Evolutionary conservation across 345 rosid genomes (phyloP).

Genomic region (Eucalyptus lansdowneana): DNA sequence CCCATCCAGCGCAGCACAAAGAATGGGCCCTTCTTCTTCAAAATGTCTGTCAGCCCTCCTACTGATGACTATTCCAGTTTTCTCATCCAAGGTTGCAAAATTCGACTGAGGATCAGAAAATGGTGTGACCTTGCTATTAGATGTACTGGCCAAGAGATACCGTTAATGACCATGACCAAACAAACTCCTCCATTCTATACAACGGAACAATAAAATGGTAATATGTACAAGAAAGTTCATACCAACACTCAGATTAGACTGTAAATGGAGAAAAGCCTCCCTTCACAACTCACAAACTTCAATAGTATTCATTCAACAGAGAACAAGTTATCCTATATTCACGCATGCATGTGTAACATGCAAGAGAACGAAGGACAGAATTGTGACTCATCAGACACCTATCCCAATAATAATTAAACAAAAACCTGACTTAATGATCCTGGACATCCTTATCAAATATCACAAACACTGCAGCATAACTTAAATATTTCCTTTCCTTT

Average conservation of each 20-base stretch:
- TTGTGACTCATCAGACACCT: neutral
- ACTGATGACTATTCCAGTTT: constrained; percentile 68
- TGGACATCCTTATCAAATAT: neutral
- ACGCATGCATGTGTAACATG: neutral
- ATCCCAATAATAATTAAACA: neutral
- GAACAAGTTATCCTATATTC: neutral
- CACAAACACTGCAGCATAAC: neutral
- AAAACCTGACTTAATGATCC: neutral
- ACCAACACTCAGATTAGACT: neutral
- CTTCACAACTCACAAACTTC: neutral
- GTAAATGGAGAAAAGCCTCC: neutral
- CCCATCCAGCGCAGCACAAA: constrained; percentile 81
- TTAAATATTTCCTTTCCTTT: neutral
- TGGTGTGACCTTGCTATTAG: neutral
- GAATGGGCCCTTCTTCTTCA: constrained; percentile 95
- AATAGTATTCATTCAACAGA: neutral
- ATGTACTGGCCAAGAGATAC: neutral
- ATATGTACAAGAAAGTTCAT: neutral
- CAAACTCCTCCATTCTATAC: neutral
- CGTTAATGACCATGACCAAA: neutral
- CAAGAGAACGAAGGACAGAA: neutral
- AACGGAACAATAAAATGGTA: neutral
- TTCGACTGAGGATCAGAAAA: constrained; percentile 47
- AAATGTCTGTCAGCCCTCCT: constrained; percentile 97
- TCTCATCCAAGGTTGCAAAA: constrained; percentile 91